phyloP scores from a whole-genome alignment of 352 stramenopile species.

The Peronospora destructor region DNA sequence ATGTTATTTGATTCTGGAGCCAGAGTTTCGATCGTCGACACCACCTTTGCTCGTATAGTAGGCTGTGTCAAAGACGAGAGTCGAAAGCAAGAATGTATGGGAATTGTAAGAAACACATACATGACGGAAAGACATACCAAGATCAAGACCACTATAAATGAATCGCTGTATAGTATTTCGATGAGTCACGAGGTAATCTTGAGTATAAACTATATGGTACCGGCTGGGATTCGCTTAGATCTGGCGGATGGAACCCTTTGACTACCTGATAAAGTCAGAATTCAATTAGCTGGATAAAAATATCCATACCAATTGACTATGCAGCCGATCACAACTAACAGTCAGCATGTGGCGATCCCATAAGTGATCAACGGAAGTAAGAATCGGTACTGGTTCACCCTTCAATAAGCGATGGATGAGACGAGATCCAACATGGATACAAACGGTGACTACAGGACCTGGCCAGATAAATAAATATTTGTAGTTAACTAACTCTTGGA shows the following conservation, averaged over 20 bases:
- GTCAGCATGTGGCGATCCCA: not conserved
- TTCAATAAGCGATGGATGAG: no score
- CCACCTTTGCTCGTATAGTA: slow-evolving; percentile 16
- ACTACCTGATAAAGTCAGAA: slow-evolving; percentile 11
- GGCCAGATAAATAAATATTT: no score
- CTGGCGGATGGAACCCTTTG: slow-evolving; percentile 1
- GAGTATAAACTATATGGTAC: slow-evolving; percentile 17
- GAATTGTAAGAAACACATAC: not conserved
- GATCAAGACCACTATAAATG: slow-evolving; percentile 12
- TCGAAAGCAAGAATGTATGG: not conserved
- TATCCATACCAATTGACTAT: not conserved
- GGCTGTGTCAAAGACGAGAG: not conserved
- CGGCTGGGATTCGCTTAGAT: slow-evolving; percentile 4
- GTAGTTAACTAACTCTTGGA: no score
- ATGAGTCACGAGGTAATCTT: slow-evolving; percentile 8
- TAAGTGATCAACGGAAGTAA: not conserved
- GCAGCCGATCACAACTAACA: not conserved
- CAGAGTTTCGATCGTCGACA: slow-evolving; percentile 17
- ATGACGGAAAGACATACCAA: slow-evolving; percentile 1
- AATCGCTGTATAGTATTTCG: no score
- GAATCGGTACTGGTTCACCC: not conserved
- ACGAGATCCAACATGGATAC: no score
- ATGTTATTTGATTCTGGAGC: slow-evolving; percentile 16
- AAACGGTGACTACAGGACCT: no score
- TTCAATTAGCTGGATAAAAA: not conserved